phyloP scores from a whole-genome alignment of 805 yeast genomes.

The Saturnispora dispora region DNA sequence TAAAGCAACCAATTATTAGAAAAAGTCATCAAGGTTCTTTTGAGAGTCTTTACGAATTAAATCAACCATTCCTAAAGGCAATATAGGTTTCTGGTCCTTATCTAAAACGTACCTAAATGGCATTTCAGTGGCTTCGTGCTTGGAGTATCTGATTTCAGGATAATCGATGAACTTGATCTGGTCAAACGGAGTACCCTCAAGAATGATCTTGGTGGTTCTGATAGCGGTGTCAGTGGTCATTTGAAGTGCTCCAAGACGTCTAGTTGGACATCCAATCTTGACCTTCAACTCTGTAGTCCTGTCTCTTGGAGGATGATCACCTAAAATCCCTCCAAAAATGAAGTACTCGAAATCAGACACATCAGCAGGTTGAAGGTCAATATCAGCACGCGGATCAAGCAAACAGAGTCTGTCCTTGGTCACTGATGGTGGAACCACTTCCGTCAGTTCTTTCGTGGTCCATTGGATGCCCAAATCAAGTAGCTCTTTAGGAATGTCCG shows the following conservation, averaged over 20 bases:
- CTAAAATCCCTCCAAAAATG: constrained; percentile 93
- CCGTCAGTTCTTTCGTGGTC: constrained; percentile 67
- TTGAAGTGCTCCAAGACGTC: constrained; percentile 79
- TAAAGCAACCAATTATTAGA: constrained; percentile 17
- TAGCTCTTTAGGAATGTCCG: constrained; percentile 56
- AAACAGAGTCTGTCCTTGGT: constrained; percentile 52
- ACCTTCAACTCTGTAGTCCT: constrained; percentile 81
- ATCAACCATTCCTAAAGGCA: constrained; percentile 87
- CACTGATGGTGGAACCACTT: constrained; percentile 23
- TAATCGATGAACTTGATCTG: constrained; percentile 80
- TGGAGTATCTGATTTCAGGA: constrained; percentile 84
- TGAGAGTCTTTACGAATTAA: constrained; percentile 80
- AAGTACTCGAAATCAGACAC: constrained; percentile 64
- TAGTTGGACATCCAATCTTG: constrained; percentile 77
- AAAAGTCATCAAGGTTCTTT: constrained; percentile 67
- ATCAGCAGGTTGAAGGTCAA: constrained; percentile 69
- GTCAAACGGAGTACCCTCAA: constrained; percentile 54
- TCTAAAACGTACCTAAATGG: constrained; percentile 87
- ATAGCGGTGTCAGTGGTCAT: constrained; percentile 98
- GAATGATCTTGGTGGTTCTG: constrained; percentile 76
- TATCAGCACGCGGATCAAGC: constrained; percentile 78
- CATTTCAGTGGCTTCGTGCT: constrained; percentile 93
- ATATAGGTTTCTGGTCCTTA: constrained; percentile 56
- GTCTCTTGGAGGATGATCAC: constrained; percentile 89
- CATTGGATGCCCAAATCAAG: constrained; percentile 60